Evolutionary conservation across 306 rosid genomes (phyloP).

Genomic region (Fagus crenata): DNA sequence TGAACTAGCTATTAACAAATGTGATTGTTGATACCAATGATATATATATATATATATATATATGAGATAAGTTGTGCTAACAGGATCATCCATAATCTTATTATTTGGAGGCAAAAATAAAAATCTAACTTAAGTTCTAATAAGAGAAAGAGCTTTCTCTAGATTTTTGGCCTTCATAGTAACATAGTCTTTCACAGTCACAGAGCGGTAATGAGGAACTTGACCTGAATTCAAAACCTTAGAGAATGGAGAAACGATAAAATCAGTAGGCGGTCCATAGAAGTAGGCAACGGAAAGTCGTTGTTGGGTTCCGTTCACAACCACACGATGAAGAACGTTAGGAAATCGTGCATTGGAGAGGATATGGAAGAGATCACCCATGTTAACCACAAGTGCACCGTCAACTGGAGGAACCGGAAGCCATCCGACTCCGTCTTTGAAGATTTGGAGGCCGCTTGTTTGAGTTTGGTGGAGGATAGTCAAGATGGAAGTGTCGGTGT

Average conservation of each 20-base stretch:
- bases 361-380: slow-evolving; percentile 65
- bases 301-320: slow-evolving; percentile 32
- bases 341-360: slow-evolving; percentile 54
- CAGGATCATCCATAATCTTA: too few species aligned
- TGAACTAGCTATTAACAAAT: too few species aligned
- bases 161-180: slow-evolving; percentile 49
- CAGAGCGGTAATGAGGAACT: slow-evolving; percentile 40
- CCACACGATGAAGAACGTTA: slow-evolving; percentile 55
- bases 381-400: slow-evolving; percentile 44
- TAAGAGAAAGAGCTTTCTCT: slow-evolving; percentile 42
- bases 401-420: slow-evolving; percentile 45
- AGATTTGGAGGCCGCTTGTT: slow-evolving; percentile 58
- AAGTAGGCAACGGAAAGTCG: slow-evolving; percentile 61
- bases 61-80: too few species aligned
- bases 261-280: slow-evolving; percentile 53
- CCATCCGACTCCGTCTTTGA: slow-evolving; percentile 56
- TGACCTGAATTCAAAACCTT: slow-evolving; percentile 9
- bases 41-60: too few species aligned
- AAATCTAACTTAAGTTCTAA: background rate
- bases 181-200: slow-evolving; percentile 51
- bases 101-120: background rate
- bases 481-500: slow-evolving; percentile 71
- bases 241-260: slow-evolving; percentile 39
- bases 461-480: slow-evolving; percentile 64
- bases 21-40: too few species aligned